Percentiles rank a stretch among this genome's conserved stretches.
phyloP scores from a whole-genome alignment of 2,329 filamentous ascomycete species.

The Colletotrichum sublineola region DNA sequence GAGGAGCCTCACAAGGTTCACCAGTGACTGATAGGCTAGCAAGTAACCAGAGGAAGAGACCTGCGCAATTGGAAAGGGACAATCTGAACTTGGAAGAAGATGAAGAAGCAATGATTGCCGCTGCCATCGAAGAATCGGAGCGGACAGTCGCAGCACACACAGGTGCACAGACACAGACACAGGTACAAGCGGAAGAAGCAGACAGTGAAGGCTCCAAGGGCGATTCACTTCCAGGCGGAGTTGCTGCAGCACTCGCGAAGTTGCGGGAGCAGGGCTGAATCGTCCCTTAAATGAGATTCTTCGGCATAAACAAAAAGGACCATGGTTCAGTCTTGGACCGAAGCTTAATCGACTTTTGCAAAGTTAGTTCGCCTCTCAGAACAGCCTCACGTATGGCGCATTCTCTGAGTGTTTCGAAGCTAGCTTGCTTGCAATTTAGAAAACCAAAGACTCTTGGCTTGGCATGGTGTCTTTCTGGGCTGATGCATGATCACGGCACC shows the following conservation, averaged over 20 bases:
- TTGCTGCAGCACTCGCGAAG: conserved; percentile 72
- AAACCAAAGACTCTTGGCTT: conserved; percentile 18
- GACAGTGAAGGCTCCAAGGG: conserved; percentile 46
- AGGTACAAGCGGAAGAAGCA: conserved; percentile 43
- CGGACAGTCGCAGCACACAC: conserved; percentile 50
- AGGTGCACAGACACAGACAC: conserved; percentile 44
- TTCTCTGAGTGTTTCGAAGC: conserved; percentile 1
- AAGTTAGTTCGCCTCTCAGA: conserved; percentile 6
- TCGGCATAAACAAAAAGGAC: neutral
- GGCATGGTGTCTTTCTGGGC: neutral
- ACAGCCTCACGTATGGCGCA: neutral
- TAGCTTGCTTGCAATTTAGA: neutral
- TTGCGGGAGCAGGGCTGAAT: conserved; percentile 61
- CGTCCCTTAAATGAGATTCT: neutral
- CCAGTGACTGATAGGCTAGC: conserved; percentile 41
- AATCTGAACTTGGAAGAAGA: conserved; percentile 59
- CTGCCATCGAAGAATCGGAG: conserved; percentile 62
- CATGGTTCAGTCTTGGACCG: conserved; percentile 2
- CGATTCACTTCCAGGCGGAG: conserved; percentile 66
- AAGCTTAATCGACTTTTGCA: conserved; percentile 26
- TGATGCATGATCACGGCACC: conserved; percentile 1
- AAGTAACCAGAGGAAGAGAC: conserved; percentile 32
- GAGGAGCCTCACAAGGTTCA: conserved; percentile 44
- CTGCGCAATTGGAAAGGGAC: conserved; percentile 54
- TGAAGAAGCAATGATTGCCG: conserved; percentile 64